Conservation (phyloP, 2,329 filamentous ascomycete genomes). For the Plenodomus biglobosus region DNA sequence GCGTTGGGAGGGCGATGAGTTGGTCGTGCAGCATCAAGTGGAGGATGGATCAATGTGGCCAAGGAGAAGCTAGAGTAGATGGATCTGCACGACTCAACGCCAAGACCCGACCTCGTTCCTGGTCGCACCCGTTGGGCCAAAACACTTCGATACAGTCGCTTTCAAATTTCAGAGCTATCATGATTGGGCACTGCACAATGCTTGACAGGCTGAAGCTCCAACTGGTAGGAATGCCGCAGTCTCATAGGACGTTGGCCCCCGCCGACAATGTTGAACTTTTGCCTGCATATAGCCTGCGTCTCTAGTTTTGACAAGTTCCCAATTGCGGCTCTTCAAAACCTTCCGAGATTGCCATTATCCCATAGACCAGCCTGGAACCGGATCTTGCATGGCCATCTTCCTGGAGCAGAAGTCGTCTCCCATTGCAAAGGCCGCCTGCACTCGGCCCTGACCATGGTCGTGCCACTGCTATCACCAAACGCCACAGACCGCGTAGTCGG, state of each 20-base stretch:
- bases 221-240: background rate
- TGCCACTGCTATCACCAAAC: constrained; percentile 15
- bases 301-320: constrained; percentile 4
- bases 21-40: constrained; percentile 23
- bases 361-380: constrained; percentile 1
- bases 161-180: constrained; percentile 1
- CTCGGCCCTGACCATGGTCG: constrained; percentile 6
- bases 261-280: constrained; percentile 9
- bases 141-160: constrained; percentile 12
- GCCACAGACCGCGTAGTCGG: constrained; percentile 21
- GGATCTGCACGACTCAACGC: constrained; percentile 29
- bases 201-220: background rate
- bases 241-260: background rate
- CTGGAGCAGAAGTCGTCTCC: constrained; percentile 10
- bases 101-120: constrained; percentile 13
- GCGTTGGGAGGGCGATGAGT: constrained; percentile 22
- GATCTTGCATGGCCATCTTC: constrained; percentile 12
- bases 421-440: constrained; percentile 21
- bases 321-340: constrained; percentile 10
- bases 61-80: constrained; percentile 8
- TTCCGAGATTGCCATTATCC: background rate
- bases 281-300: constrained; percentile 19
- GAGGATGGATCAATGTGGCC: constrained; percentile 21
- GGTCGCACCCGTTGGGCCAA: constrained; percentile 22
- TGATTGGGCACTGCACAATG: constrained; percentile 1